phyloP scores from a whole-genome alignment of 805 yeast genomes.

The Sugiyamaella lignohabitans region DNA sequence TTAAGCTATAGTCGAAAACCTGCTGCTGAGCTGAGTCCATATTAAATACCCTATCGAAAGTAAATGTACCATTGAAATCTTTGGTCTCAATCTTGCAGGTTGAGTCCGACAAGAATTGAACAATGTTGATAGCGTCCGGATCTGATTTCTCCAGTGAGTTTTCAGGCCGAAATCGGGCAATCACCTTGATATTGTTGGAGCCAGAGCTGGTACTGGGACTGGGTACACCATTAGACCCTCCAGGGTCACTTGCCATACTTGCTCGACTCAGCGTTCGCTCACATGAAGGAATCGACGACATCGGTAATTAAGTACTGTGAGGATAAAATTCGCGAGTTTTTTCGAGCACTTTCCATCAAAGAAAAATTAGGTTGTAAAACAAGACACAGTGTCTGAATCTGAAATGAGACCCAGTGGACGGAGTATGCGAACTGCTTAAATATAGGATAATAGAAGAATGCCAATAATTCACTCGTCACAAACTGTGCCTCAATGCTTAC shows the following conservation, averaged over 20 bases:
- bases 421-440: too few relatives aligned
- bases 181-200: slow-evolving; percentile 47
- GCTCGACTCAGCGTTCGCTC: slow-evolving; percentile 10
- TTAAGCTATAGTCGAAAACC: slow-evolving; percentile 52
- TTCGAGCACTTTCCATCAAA: too few relatives aligned
- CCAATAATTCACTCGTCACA: too few relatives aligned
- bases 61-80: slow-evolving; percentile 35
- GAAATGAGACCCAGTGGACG: too few relatives aligned
- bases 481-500: too few relatives aligned
- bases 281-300: neutral
- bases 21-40: slow-evolving; percentile 47
- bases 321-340: too few relatives aligned
- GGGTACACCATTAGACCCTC: neutral
- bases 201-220: neutral
- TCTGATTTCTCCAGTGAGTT: slow-evolving; percentile 31
- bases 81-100: slow-evolving; percentile 23
- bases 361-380: too few relatives aligned
- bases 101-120: slow-evolving; percentile 22
- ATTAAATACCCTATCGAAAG: slow-evolving; percentile 61
- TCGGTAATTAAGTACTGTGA: too few relatives aligned
- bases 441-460: too few relatives aligned
- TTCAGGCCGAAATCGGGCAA: slow-evolving; percentile 66
- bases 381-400: too few relatives aligned
- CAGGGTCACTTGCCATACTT: slow-evolving; percentile 8
- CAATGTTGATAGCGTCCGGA: slow-evolving; percentile 18